These are phyloP conservation scores for Xylaria sp. DNA, from an alignment of 495 filamentous ascomycete genomes.

Conservation along the genomic window DNA sequence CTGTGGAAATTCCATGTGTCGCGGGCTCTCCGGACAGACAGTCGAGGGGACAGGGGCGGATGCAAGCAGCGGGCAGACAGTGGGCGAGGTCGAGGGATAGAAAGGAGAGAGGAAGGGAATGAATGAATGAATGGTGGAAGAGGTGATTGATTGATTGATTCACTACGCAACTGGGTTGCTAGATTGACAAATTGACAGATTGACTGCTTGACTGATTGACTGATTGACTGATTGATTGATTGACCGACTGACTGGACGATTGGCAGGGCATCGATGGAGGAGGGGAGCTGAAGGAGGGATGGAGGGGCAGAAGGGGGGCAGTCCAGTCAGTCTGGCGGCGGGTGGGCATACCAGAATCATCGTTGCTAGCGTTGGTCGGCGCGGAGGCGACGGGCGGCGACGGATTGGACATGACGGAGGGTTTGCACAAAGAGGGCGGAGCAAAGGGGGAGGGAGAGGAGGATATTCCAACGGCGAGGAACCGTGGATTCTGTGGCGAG, in stretches of 20 bases:
- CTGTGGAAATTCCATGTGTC: constrained; percentile 23
- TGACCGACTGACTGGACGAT: neutral
- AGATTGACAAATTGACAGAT: too few relatives aligned
- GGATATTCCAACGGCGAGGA: constrained; percentile 26
- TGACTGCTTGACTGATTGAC: too few relatives aligned
- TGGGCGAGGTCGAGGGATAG: neutral
- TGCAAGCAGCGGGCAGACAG: constrained; percentile 10
- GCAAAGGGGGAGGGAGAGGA: constrained; percentile 1
- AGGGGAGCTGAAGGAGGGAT: constrained; percentile 28
- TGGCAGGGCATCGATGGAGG: constrained; percentile 22
- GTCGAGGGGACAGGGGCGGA: neutral
- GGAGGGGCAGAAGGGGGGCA: constrained; percentile 25
- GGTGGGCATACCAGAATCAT: constrained; percentile 41
- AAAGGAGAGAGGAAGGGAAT: neutral
- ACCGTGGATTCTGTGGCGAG: constrained; percentile 23
- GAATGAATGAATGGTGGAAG: neutral
- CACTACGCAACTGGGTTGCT: too few relatives aligned
- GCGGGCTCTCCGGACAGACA: constrained; percentile 14
- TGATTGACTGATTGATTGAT: too few relatives aligned
- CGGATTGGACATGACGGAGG: constrained; percentile 42
- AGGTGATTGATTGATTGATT: neutral
- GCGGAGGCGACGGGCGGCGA: constrained; percentile 39
- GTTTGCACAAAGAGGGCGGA: constrained; percentile 27
- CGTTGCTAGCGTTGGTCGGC: constrained; percentile 43
- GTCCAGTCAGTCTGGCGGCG: constrained; percentile 11